Base-by-base conservation (phyloP, 495 filamentous ascomycete genomes). In the Trichoderma asperelloides region DNA sequence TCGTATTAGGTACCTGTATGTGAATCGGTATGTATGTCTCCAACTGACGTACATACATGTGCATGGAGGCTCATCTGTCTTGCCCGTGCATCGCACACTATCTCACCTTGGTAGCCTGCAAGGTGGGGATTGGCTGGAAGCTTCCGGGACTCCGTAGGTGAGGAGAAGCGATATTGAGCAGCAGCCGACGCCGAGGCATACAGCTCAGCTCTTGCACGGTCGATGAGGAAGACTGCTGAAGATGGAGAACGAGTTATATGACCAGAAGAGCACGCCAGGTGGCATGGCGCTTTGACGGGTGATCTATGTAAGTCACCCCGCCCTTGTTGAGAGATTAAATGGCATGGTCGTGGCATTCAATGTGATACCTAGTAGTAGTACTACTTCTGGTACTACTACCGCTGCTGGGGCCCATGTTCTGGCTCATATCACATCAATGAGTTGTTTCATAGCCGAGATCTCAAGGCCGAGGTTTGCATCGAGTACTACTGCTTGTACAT, bases 11-110 rank as follows among this genome's bases (percentile, higher is more conserved):
- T 28, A 30, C 6, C 21, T 30, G 25, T 2, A 30, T 11, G 6
- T 15, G 25, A 23, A 28, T 11, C 16, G 27, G 55, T 16, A 30
- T 30, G 55, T 30, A 28, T 9, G 55, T 60, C 55, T 47, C 55
- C 27, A 21, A 30, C 55, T 60, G 55, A 60, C 23, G 55, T 60
- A 60, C 55, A 60, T 60, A 60, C 55, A 60, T 60, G 23, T 27
- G 23, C 55, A 60, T 60, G 25, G 55, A 60, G 23, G 55, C 55
- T 60, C 23, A 60, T 30, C 55, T 60, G 55, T 60, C 55, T 60
- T 25, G 55, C 55, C 55, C 23, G 27, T 60, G 55, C 55, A 60
- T 60, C 1, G 55, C 27, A 28, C 27, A 60, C 15, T 25, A 60
- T 4, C 49, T 25, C 9, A 23, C 49, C 55, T 60, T 11, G 12